A percentile compares a stretch with the other conserved stretches of the same genome.
Conservation (phyloP, 768 basidiomycete genomes). For the Agrocybe praecox region DNA sequence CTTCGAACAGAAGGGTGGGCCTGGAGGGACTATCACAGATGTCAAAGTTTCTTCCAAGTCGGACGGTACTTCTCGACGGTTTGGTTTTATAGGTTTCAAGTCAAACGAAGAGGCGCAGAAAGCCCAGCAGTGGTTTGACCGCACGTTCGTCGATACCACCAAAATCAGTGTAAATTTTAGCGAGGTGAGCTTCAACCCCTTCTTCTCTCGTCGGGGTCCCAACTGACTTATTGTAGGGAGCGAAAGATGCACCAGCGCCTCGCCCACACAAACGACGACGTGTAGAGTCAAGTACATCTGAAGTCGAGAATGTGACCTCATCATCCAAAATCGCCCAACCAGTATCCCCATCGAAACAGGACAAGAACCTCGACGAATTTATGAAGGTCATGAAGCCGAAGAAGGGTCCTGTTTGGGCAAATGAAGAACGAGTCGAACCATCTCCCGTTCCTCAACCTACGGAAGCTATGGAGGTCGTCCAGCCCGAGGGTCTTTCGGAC, state of each 20-base stretch:
- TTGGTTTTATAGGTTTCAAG: constrained; percentile 94
- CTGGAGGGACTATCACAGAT: constrained; percentile 80
- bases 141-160: constrained; percentile 80
- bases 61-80: constrained; percentile 81
- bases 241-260: constrained; percentile 67
- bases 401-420: constrained; percentile 69
- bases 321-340: background rate
- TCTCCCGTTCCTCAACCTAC: constrained; percentile 14
- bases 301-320: constrained; percentile 8
- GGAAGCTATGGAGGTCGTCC: constrained; percentile 18
- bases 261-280: constrained; percentile 73
- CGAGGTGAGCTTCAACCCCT: constrained; percentile 54
- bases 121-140: constrained; percentile 84
- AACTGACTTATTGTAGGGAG: constrained; percentile 44
- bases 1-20: constrained; percentile 63
- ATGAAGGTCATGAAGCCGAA: constrained; percentile 75
- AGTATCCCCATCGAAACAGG: constrained; percentile 26
- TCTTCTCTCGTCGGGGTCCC: constrained; percentile 4
- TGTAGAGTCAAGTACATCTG: constrained; percentile 33
- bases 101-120: constrained; percentile 70
- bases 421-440: constrained; percentile 33
- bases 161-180: constrained; percentile 76
- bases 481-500: constrained; percentile 53
- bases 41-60: constrained; percentile 75
- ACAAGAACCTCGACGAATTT: constrained; percentile 62